phyloP scores from a whole-genome alignment of 2,329 filamentous ascomycete species.

The Fonsecaea pedrosoi region DNA sequence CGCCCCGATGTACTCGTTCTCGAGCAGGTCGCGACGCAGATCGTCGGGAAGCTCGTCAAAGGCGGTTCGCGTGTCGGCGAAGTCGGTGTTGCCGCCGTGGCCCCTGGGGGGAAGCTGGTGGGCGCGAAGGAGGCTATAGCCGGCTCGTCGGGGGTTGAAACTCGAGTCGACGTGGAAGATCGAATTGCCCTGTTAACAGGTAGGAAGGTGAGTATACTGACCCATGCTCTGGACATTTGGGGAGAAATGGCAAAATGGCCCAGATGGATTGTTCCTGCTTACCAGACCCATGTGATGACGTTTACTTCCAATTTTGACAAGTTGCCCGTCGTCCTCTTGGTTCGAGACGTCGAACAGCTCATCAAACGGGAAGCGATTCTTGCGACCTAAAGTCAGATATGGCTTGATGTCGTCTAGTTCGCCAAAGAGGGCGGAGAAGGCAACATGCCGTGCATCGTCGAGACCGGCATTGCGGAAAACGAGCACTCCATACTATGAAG shows the following conservation, averaged over 20 bases:
- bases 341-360: conserved; percentile 67
- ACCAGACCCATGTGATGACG: conserved; percentile 53
- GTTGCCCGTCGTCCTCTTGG: conserved; percentile 55
- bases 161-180: conserved; percentile 64
- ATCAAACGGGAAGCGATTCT: conserved; percentile 55
- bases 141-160: conserved; percentile 62
- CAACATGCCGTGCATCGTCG: conserved; percentile 59
- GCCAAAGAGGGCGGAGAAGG: conserved; percentile 59
- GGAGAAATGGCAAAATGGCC: no score
- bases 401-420: conserved; percentile 63
- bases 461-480: conserved; percentile 60
- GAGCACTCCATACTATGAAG: conserved; percentile 58
- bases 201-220: background rate
- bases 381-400: conserved; percentile 56
- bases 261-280: conserved; percentile 22
- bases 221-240: background rate
- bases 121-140: conserved; percentile 60
- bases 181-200: conserved; percentile 50
- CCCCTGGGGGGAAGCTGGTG: conserved; percentile 57
- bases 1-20: conserved; percentile 55
- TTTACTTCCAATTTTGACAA: conserved; percentile 52
- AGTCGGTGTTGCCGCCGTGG: conserved; percentile 60
- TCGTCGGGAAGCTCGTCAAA: conserved; percentile 54
- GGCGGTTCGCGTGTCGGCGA: conserved; percentile 61
- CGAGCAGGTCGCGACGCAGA: conserved; percentile 46